Base-by-base conservation (phyloP, 495 filamentous ascomycete genomes). In the Cudoniella acicularis region DNA sequence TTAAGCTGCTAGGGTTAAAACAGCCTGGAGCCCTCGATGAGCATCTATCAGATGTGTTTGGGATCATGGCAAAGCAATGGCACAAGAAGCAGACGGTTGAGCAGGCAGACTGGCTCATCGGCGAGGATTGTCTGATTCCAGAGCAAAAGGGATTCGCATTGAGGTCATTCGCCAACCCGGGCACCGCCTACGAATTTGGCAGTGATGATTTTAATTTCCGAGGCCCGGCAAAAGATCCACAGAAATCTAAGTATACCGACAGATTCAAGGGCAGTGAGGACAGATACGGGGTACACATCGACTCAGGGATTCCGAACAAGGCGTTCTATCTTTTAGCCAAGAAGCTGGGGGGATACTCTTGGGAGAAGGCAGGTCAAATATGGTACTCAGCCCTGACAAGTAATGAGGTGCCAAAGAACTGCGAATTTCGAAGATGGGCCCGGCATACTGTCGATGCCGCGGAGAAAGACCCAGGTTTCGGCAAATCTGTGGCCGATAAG, bases 21-120 rank as follows among this genome's bases (percentile, higher is more conserved):
- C 71, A 80, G 59, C 64, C 71, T 43, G 79, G 77, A 18, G 76
- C 77, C 2, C 69, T 82, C 18, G 81, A 81, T 66, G 79, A 82
- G 67, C 72, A 72, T 61, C 53, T 79, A 30, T 74, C 77, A 10
- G 79, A 82, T 58, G 73, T 76, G n/a, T 81, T 81, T 55, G 79
- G 72, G 55, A 70, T 73, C 61, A 80, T 82, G 77, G 66, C 77
- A 61, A 76, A 79, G 73, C 79, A 81, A 69, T 69, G 65, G 61
- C 63, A 71, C 18, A 63, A 74, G 58, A 74, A 61, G 10, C 27
- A 41, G 16, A 17, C 23, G 1, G 70, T 73, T 16, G 68, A 68
- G 16, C 67, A 74, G 21, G 73, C 77, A 16, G 75, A 81, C 66
- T 81, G 79, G 79, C 63, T 81, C 10, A 74, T 81, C 56, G 79